Percentiles rank a stretch among this genome's conserved stretches.
These are phyloP conservation scores for Aureobasidium sp. DNA, from an alignment of 2,329 filamentous ascomycete genomes.

Conservation along the genomic window DNA sequence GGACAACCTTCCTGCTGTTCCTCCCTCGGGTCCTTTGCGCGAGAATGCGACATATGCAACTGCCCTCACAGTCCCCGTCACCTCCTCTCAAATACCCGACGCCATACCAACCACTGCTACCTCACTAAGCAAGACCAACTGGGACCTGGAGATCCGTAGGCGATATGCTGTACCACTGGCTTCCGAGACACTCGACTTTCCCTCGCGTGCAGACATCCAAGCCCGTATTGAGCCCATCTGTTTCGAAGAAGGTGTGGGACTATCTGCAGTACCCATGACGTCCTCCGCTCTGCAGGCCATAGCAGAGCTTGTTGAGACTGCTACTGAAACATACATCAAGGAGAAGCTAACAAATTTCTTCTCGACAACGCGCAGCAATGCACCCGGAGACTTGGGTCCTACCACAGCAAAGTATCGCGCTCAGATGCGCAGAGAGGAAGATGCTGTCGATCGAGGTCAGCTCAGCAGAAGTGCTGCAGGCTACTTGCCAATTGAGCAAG, in stretches of 20 bases:
- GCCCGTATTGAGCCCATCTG: slow-evolving; percentile 56
- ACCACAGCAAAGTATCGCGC: slow-evolving; percentile 70
- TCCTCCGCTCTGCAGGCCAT: slow-evolving; percentile 33
- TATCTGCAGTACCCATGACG: slow-evolving; percentile 12
- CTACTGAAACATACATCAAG: slow-evolving; percentile 56
- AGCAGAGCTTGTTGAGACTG: slow-evolving; percentile 52
- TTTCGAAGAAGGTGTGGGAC: slow-evolving; percentile 49
- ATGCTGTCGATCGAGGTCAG: slow-evolving; percentile 63
- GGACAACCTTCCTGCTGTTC: slow-evolving; percentile 10
- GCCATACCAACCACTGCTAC: slow-evolving; percentile 9
- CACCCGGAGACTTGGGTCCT: slow-evolving; percentile 44
- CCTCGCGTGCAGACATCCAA: slow-evolving; percentile 48
- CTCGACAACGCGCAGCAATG: slow-evolving; percentile 45
- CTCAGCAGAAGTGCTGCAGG: slow-evolving; percentile 66
- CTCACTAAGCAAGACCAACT: slow-evolving; percentile 35
- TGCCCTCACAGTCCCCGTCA: slow-evolving; percentile 9
- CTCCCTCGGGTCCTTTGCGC: neutral
- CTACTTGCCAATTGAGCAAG: slow-evolving; percentile 71
- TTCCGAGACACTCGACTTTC: slow-evolving; percentile 55
- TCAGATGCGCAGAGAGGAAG: slow-evolving; percentile 69
- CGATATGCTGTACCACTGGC: slow-evolving; percentile 55
- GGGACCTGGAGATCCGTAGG: slow-evolving; percentile 58
- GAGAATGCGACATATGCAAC: slow-evolving; percentile 8
- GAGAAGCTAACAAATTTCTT: slow-evolving; percentile 49
- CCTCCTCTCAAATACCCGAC: neutral